Evolutionary conservation across 129 eudicot species (phyloP), one percentile per base, ranked within the genome.

Genomic region (Tanacetum coccineum): DNA sequence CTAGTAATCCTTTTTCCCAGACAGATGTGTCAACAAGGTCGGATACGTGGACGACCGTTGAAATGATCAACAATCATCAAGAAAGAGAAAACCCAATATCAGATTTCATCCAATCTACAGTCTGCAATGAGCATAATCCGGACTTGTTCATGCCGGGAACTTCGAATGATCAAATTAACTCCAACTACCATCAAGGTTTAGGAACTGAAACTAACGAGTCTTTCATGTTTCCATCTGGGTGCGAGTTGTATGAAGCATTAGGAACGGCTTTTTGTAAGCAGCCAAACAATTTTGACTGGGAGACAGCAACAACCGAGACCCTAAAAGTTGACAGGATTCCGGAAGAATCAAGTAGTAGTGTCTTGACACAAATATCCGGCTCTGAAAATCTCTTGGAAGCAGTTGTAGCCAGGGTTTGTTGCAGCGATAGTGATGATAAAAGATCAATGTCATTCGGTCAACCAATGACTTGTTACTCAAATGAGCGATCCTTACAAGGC

Each of bases 171-270:
- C 77, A 79, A 12, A 58, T 51, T 32, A 70, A 22, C 26, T 30
- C 8, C 3, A 11, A 53, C 9, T 18, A 6, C 22, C 26, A 18
- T 53, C 58, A 15, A 3, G 19, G 28, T n/a, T 30, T 59, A 3
- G 25, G 62, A 61, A 66, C 54, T 52, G 53, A 66, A 32, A 13
- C 32, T 14, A 6, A 68, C 42, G 68, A 15, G 19, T 75, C 87
- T 64, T 77, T 79, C 68, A 61, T 75, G 64, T 81, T 82, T 78
- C 79, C 85, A 65, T 79, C 83, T 53, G 95, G 90, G 32, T 89
- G 76, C 15, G 97, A 94, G 81, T 76, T 94, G 68, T 84, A 80
- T 67, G 97, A 94, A 87, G 95, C 90, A 54, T 73, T 85, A 17
- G 99, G 97, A 40, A 84, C 90, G 13, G 69, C 87, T 11, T 87